Conservation (phyloP, 208 protist genomes). For the Acanthamoeba rhysodes region DNA sequence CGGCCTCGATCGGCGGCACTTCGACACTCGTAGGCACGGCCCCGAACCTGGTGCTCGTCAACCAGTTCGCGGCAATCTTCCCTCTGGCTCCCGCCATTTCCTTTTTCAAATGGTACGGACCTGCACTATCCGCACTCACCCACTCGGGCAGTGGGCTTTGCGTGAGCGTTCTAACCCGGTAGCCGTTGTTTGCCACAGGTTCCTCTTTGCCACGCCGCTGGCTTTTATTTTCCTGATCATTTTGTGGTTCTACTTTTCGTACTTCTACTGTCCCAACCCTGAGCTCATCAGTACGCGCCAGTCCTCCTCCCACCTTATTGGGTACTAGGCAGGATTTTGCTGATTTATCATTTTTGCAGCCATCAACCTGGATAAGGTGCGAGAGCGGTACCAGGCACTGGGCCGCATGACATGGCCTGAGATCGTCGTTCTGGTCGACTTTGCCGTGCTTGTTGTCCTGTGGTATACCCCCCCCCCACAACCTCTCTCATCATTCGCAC, state of each 20-base stretch:
- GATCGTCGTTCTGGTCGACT: slow-evolving; percentile 29
- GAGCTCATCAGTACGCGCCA: background rate
- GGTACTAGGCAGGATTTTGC: background rate
- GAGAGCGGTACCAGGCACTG: slow-evolving; percentile 8
- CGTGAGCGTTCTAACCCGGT: background rate
- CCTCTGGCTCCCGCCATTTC: background rate
- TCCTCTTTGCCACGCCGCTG: background rate
- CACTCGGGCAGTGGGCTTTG: too few species aligned
- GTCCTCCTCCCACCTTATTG: background rate
- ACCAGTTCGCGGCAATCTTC: slow-evolving; percentile 23
- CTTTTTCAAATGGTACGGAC: slow-evolving; percentile 57
- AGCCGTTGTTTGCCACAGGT: background rate
- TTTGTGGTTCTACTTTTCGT: background rate
- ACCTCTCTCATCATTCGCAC: background rate
- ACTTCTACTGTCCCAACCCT: slow-evolving; percentile 31
- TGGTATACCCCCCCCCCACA: background rate
- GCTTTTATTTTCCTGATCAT: background rate
- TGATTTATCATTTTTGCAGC: background rate
- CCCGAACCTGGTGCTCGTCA: slow-evolving; percentile 42
- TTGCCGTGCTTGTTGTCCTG: slow-evolving; percentile 2
- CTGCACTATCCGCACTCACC: too few species aligned
- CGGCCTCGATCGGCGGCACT: slow-evolving; percentile 67
- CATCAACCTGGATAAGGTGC: slow-evolving; percentile 44
- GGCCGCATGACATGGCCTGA: slow-evolving; percentile 27
- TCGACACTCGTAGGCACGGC: slow-evolving; percentile 47